Percentiles rank a stretch among this genome's conserved stretches.
Conservation (phyloP, 768 basidiomycete genomes). For the Fomitopsis pulvina region DNA sequence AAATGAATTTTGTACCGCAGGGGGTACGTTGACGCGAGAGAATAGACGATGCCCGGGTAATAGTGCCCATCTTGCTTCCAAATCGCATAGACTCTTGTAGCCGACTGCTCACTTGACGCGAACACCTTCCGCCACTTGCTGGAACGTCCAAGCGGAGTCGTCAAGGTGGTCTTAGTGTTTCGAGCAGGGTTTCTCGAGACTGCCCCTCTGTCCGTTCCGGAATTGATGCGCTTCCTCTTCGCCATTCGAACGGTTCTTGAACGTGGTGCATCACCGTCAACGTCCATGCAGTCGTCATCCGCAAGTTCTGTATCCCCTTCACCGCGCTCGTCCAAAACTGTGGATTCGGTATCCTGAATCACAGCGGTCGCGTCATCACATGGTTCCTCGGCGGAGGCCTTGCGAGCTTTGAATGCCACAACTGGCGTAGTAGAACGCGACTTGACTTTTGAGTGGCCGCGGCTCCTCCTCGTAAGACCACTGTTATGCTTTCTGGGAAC, state of each 20-base stretch:
- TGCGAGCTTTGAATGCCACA: not conserved
- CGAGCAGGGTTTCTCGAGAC: constrained; percentile 14
- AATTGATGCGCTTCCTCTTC: constrained; percentile 17
- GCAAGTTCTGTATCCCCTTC: constrained; percentile 37
- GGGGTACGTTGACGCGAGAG: constrained; percentile 19
- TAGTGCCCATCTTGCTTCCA: constrained; percentile 58
- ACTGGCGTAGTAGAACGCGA: constrained; percentile 2
- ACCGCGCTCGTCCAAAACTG: constrained; percentile 9
- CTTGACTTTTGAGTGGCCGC: constrained; percentile 1
- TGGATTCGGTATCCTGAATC: not conserved
- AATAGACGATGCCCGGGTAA: constrained; percentile 52
- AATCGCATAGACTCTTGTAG: constrained; percentile 63
- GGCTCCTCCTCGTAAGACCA: not conserved
- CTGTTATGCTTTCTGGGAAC: not conserved
- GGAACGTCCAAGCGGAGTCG: constrained; percentile 8
- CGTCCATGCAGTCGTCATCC: constrained; percentile 36
- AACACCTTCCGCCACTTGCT: constrained; percentile 15
- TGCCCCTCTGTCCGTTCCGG: constrained; percentile 17
- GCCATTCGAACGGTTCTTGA: constrained; percentile 28
- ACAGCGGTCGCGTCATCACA: constrained; percentile 9
- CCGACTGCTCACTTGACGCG: constrained; percentile 9
- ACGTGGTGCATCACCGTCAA: constrained; percentile 16
- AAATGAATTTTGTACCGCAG: constrained; percentile 48
- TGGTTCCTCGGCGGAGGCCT: not conserved
- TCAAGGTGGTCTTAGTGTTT: constrained; percentile 4